These are phyloP conservation scores for Xylariaceae sp. DNA, from an alignment of 2,329 filamentous ascomycete species.

Conservation along the genomic window DNA sequence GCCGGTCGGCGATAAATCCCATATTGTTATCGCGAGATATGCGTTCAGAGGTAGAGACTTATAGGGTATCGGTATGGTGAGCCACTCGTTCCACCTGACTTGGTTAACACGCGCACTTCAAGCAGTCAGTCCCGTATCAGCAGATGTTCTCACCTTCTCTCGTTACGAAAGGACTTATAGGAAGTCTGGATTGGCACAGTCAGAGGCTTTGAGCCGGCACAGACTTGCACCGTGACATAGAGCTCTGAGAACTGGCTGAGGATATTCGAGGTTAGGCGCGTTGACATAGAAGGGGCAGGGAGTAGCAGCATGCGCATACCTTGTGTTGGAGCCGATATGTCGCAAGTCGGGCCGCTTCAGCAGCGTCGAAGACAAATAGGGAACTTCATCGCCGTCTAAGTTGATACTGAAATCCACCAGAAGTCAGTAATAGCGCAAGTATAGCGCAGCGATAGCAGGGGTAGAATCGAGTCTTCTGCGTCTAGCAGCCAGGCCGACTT, in stretches of 20 bases:
- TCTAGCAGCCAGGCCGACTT: constrained; percentile 23
- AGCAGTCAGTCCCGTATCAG: neutral
- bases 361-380: constrained; percentile 70
- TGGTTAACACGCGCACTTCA: constrained; percentile 11
- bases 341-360: constrained; percentile 73
- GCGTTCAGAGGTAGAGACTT: constrained; percentile 75
- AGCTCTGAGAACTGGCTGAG: constrained; percentile 75
- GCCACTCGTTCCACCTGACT: constrained; percentile 88
- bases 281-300: neutral
- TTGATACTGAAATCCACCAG: constrained; percentile 37
- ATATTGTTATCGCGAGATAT: constrained; percentile 85
- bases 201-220: constrained; percentile 91
- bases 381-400: constrained; percentile 68
- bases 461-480: neutral
- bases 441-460: neutral
- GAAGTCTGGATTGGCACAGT: constrained; percentile 88
- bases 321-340: constrained; percentile 81
- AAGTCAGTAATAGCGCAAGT: constrained; percentile 3
- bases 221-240: constrained; percentile 87
- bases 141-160: constrained; percentile 45
- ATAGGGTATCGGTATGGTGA: constrained; percentile 79
- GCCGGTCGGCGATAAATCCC: constrained; percentile 84
- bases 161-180: constrained; percentile 82
- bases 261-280: constrained; percentile 25
- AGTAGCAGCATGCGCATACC: constrained; percentile 39